A percentile compares a stretch with the other conserved stretches of the same genome.
Evolutionary conservation across 495 filamentous ascomycete species (phyloP).

Genomic region (Collariella sp.): DNA sequence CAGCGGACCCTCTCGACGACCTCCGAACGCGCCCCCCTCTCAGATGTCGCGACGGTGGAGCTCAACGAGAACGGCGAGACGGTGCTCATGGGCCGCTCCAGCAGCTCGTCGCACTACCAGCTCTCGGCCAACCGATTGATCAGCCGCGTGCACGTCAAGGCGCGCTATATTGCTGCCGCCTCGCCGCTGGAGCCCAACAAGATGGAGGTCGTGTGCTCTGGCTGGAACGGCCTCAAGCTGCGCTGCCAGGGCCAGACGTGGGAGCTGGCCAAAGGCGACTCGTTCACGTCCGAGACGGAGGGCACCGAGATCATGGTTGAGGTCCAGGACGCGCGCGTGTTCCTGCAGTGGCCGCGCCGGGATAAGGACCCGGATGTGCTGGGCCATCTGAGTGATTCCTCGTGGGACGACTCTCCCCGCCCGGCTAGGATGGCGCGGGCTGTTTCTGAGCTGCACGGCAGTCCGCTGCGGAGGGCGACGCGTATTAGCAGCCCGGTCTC

Average conservation of each 20-base stretch:
- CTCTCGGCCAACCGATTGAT: conserved; percentile 84
- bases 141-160: conserved; percentile 86
- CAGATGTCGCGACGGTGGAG: conserved; percentile 67
- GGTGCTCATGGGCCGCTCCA: conserved; percentile 81
- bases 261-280: conserved; percentile 79
- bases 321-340: conserved; percentile 83
- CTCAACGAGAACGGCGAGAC: conserved; percentile 76
- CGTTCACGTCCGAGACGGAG: conserved; percentile 84
- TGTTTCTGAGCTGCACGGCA: conserved; percentile 44
- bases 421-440: conserved; percentile 21
- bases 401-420: conserved; percentile 56
- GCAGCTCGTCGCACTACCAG: conserved; percentile 84
- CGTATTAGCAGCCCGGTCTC: conserved; percentile 64
- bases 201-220: conserved; percentile 80
- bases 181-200: conserved; percentile 55
- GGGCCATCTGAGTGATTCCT: conserved; percentile 54
- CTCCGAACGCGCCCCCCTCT: conserved; percentile 78
- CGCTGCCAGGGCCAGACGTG: conserved; percentile 85
- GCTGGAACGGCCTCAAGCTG: conserved; percentile 92
- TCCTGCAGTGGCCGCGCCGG: conserved; percentile 74
- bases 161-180: conserved; percentile 62
- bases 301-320: conserved; percentile 90
- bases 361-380: conserved; percentile 53
- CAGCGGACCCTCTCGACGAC: conserved; percentile 56
- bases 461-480: conserved; percentile 55